These are phyloP conservation scores for Barnettozyma vustinii DNA, from an alignment of 805 yeast species.

Conservation along the genomic window DNA sequence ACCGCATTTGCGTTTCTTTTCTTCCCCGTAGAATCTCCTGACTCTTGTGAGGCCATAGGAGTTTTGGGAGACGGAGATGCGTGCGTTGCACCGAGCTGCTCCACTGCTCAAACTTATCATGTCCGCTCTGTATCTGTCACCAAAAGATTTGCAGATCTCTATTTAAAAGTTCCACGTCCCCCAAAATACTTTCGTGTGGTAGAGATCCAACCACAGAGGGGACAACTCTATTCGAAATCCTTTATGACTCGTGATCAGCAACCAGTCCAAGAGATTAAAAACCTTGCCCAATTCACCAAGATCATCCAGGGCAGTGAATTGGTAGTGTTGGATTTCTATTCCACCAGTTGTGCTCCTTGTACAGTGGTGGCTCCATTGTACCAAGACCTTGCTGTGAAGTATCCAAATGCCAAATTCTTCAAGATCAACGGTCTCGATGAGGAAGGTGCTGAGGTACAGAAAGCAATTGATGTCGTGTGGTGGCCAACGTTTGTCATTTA, in stretches of 20 bases:
- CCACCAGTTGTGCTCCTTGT: conserved; percentile 24
- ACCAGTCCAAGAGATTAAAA: conserved; percentile 12
- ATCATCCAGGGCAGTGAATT: conserved; percentile 11
- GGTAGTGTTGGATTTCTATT: conserved; percentile 22
- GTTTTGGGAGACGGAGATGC: not conserved
- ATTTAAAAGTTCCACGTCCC: not conserved
- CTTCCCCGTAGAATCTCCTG: not conserved
- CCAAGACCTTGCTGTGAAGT: conserved; percentile 13
- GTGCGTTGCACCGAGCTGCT: not conserved
- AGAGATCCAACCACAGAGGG: not conserved
- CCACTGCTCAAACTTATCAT: not conserved
- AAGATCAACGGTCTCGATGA: conserved; percentile 20
- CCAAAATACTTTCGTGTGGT: not conserved
- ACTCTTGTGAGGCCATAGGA: too few relatives aligned
- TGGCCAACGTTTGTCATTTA: conserved; percentile 26
- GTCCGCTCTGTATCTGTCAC: not conserved
- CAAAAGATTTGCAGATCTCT: not conserved
- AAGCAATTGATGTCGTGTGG: conserved; percentile 23
- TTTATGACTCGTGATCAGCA: conserved; percentile 5
- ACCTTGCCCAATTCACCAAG: conserved; percentile 11
- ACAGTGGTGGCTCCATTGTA: conserved; percentile 24
- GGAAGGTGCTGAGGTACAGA: conserved; percentile 17
- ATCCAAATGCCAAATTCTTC: conserved; percentile 19
- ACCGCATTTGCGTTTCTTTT: not conserved
- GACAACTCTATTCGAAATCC: not conserved